A percentile compares a stretch with the other conserved stretches of the same genome.
Evolutionary conservation across 2,329 filamentous ascomycete genomes (phyloP).

Genomic region (Botrytis sinoallii): DNA sequence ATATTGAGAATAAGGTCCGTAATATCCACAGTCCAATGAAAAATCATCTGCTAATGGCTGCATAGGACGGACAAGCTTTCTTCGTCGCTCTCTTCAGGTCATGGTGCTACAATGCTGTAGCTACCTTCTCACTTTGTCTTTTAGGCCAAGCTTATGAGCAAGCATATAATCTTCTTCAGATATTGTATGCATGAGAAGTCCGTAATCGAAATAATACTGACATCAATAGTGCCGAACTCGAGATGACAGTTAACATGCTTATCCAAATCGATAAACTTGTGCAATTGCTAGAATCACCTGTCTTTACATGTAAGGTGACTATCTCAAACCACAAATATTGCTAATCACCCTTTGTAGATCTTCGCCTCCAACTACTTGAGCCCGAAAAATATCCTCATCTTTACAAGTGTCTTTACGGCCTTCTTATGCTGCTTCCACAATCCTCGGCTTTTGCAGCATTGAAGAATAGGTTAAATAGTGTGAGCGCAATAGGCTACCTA

Average conservation of each 20-base stretch:
- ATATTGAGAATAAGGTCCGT: constrained; percentile 76
- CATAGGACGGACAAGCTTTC: constrained; percentile 85
- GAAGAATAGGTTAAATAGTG: constrained; percentile 94
- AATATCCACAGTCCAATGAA: not conserved
- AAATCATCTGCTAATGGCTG: constrained; percentile 21
- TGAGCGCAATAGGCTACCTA: constrained; percentile 93
- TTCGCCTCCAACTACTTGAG: constrained; percentile 90
- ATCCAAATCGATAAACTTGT: constrained; percentile 99
- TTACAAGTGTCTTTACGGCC: constrained; percentile 95
- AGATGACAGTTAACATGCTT: constrained; percentile 98
- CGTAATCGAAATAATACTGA: constrained; percentile 25
- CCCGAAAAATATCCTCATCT: constrained; percentile 92
- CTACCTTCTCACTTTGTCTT: constrained; percentile 92
- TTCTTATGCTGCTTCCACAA: constrained; percentile 97
- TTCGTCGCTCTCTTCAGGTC: constrained; percentile 93
- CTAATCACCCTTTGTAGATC: constrained; percentile 54
- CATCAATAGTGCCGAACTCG: constrained; percentile 73
- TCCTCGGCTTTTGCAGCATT: constrained; percentile 95
- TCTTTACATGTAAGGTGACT: constrained; percentile 84
- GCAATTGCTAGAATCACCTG: constrained; percentile 91
- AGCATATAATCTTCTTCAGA: constrained; percentile 91
- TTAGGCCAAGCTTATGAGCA: constrained; percentile 97
- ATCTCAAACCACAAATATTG: not conserved
- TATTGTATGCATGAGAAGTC: constrained; percentile 61
- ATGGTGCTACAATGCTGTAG: constrained; percentile 98